Evolutionary conservation across 208 protist species (phyloP).

Genomic region (Trypanosoma avium): DNA sequence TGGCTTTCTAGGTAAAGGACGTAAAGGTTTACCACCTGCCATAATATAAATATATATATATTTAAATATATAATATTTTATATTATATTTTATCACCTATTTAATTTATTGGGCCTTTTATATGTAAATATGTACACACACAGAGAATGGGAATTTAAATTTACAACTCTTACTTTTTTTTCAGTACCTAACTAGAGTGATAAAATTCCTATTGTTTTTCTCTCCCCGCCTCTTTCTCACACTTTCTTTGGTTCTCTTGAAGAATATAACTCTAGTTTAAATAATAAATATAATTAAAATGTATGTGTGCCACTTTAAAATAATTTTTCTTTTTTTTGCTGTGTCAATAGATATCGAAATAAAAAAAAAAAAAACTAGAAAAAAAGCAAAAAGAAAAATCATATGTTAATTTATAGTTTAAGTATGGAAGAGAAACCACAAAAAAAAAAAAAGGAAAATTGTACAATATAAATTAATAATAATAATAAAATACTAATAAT

Average conservation of each 20-base stretch:
- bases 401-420: too few relatives aligned
- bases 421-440: too few relatives aligned
- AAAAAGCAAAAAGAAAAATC: not conserved
- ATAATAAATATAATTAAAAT: constrained; percentile 1
- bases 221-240: too few relatives aligned
- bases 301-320: not conserved
- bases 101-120: not conserved
- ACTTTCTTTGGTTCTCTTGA: too few relatives aligned
- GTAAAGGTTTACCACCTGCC: constrained; percentile 2
- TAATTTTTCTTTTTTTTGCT: not conserved
- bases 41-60: constrained; percentile 23
- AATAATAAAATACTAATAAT: not conserved
- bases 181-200: too few relatives aligned
- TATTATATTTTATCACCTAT: not conserved
- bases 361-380: not conserved
- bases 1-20: not conserved
- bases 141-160: too few relatives aligned
- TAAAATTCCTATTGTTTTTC: too few relatives aligned
- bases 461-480: not conserved
- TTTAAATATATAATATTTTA: constrained; percentile 21
- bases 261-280: too few relatives aligned
- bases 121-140: not conserved
- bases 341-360: not conserved
- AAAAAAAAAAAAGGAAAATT: not conserved
- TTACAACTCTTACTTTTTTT: too few relatives aligned